Evolutionary conservation across 2,329 filamentous ascomycete genomes (phyloP).

Genomic region (Fusarium dlaminii): DNA sequence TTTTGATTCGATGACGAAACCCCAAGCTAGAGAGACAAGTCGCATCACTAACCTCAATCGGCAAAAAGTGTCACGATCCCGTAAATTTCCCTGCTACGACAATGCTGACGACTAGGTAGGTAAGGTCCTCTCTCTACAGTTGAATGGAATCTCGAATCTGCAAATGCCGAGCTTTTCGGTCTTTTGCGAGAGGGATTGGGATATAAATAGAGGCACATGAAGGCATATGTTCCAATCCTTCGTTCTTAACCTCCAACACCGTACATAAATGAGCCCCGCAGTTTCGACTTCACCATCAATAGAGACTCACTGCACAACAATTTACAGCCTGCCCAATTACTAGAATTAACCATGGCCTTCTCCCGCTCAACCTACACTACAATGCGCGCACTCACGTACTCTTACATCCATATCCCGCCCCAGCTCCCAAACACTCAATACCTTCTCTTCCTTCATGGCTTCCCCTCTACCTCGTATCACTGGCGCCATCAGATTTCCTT

Average conservation of each 20-base stretch:
- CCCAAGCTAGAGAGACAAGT: neutral
- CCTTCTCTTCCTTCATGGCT: neutral
- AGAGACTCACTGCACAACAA: neutral
- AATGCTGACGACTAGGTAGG: neutral
- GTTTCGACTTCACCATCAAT: fast-evolving
- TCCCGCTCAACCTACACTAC: neutral
- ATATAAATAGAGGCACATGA: neutral
- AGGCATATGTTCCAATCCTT: neutral
- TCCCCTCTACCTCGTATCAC: neutral
- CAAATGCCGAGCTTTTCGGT: neutral
- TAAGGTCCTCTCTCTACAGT: fast-evolving
- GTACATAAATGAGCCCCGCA: fast-evolving
- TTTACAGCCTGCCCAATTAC: neutral
- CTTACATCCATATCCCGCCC: neutral
- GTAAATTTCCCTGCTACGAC: neutral
- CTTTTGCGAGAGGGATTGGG: fast-evolving
- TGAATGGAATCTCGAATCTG: fast-evolving
- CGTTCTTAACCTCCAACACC: fast-evolving
- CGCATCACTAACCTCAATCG: neutral
- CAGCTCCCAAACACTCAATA: neutral
- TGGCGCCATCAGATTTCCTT: neutral
- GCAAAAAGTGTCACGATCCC: neutral
- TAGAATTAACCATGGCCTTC: neutral
- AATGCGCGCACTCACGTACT: neutral
- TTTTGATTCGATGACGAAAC: neutral